Percentiles rank a stretch among this genome's conserved stretches.
phyloP scores from a whole-genome alignment of 768 basidiomycete species.

The Panus rudis region DNA sequence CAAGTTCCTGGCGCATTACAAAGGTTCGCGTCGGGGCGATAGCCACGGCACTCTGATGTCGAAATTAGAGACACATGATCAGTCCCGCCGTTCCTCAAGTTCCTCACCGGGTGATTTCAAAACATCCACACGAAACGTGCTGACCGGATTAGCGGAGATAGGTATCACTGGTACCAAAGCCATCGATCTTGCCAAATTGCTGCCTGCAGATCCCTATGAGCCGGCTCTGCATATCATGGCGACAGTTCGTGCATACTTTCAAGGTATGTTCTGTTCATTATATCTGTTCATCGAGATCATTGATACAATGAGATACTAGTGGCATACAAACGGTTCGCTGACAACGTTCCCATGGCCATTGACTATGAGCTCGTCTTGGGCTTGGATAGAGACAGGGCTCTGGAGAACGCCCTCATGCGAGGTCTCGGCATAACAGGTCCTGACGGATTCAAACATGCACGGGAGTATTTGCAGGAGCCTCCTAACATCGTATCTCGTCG shows the following conservation, averaged over 20 bases:
- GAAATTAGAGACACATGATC: background rate
- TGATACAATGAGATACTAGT: constrained; percentile 18
- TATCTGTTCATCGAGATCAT: background rate
- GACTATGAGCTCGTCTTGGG: constrained; percentile 50
- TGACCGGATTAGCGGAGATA: constrained; percentile 20
- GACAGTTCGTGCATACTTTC: constrained; percentile 65
- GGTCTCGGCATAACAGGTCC: constrained; percentile 47
- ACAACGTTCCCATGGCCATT: constrained; percentile 36
- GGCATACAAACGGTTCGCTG: constrained; percentile 38
- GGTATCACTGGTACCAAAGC: constrained; percentile 33
- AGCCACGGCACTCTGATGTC: constrained; percentile 11
- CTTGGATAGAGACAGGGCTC: constrained; percentile 33
- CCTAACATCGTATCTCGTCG: constrained; percentile 36
- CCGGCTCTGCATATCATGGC: constrained; percentile 63
- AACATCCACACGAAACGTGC: constrained; percentile 26
- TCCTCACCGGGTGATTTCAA: constrained; percentile 3
- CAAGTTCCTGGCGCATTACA: constrained; percentile 23
- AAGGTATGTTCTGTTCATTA: constrained; percentile 38
- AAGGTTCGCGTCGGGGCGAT: constrained; percentile 11
- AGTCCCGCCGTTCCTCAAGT: no score
- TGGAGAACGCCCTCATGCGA: constrained; percentile 38
- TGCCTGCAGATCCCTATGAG: constrained; percentile 46
- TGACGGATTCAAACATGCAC: constrained; percentile 40
- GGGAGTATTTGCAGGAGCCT: constrained; percentile 45
- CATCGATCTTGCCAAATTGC: constrained; percentile 41